phyloP scores from a whole-genome alignment of 805 yeast genomes.

The Blastobotrys attinorum region DNA sequence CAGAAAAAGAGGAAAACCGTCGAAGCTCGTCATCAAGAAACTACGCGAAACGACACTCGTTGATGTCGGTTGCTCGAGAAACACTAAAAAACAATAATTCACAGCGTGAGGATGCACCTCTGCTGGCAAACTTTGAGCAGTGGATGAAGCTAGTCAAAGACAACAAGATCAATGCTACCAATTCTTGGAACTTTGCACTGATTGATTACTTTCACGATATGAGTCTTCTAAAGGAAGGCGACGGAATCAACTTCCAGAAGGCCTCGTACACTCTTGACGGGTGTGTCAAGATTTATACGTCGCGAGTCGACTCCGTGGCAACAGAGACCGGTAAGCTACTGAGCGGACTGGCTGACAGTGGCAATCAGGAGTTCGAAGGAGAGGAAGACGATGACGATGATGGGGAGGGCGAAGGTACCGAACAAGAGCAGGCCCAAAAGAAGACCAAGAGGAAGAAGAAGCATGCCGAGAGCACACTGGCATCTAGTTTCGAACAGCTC shows the following conservation, averaged over 20 bases:
- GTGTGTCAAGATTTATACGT: slow-evolving; percentile 85
- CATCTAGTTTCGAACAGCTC: slow-evolving; percentile 23
- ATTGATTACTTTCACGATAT: slow-evolving; percentile 88
- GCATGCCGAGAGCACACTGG: slow-evolving; percentile 26
- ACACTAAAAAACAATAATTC: slow-evolving; percentile 1
- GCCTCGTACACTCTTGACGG: slow-evolving; percentile 92
- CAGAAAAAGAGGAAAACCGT: slow-evolving; percentile 19
- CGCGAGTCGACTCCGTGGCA: slow-evolving; percentile 87
- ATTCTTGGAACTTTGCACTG: slow-evolving; percentile 85
- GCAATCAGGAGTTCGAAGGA: slow-evolving; percentile 18
- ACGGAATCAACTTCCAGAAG: slow-evolving; percentile 76
- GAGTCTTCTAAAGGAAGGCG: slow-evolving; percentile 65
- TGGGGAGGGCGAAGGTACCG: slow-evolving; percentile 41
- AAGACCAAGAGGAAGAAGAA: slow-evolving; percentile 18
- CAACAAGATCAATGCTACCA: slow-evolving; percentile 73
- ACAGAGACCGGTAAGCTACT: slow-evolving; percentile 80
- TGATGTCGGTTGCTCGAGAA: slow-evolving; percentile 15
- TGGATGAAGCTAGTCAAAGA: slow-evolving; percentile 82
- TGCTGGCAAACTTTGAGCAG: slow-evolving; percentile 49
- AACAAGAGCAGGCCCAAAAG: slow-evolving; percentile 11
- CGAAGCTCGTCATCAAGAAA: slow-evolving; percentile 12
- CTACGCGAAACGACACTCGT: slow-evolving; percentile 12
- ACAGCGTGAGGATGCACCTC: slow-evolving; percentile 6
- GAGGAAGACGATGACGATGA: slow-evolving; percentile 22
- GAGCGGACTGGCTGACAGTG: slow-evolving; percentile 54